These are phyloP conservation scores for Globisporangium nagaii DNA, from an alignment of 352 stramenopile genomes.

Conservation along the genomic window DNA sequence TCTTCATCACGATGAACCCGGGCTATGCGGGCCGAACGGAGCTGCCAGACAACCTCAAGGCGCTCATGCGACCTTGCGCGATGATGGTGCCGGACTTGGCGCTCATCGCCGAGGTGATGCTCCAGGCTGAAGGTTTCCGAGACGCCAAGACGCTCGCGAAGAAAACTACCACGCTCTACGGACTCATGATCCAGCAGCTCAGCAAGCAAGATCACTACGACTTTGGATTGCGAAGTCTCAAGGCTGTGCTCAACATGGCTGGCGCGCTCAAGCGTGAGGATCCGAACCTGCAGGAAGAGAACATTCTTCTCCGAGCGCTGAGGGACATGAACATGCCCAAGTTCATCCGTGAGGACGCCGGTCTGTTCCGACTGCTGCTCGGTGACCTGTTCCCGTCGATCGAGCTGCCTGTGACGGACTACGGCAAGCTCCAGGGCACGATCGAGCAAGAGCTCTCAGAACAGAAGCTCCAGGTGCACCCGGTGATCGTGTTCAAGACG, in stretches of 20 bases:
- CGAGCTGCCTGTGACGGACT: constrained; percentile 86
- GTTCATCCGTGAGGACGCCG: constrained; percentile 91
- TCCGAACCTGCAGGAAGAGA: constrained; percentile 92
- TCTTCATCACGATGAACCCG: constrained; percentile 92
- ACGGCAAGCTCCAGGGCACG: constrained; percentile 86
- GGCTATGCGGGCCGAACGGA: constrained; percentile 90
- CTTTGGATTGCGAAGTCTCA: constrained; percentile 77
- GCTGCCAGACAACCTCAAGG: constrained; percentile 84
- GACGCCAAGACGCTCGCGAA: constrained; percentile 78
- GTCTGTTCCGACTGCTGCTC: constrained; percentile 88
- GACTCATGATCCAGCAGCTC: constrained; percentile 83
- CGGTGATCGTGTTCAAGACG: constrained; percentile 91
- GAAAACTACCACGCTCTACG: constrained; percentile 85
- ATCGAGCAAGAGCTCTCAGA: constrained; percentile 85
- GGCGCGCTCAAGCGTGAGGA: constrained; percentile 93
- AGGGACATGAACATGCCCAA: constrained; percentile 95
- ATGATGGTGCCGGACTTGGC: constrained; percentile 88
- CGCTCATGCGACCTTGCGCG: constrained; percentile 77
- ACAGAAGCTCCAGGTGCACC: constrained; percentile 86
- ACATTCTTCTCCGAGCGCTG: constrained; percentile 94
- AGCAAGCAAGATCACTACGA: constrained; percentile 89
- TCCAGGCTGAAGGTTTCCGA: constrained; percentile 81
- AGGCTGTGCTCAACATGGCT: constrained; percentile 85
- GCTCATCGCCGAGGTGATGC: constrained; percentile 84
- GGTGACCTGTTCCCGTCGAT: constrained; percentile 88